A percentile compares a stretch with the other conserved stretches of the same genome.
Conservation (phyloP, 768 basidiomycete genomes). For the Tylopilus vinaceipallidus region DNA sequence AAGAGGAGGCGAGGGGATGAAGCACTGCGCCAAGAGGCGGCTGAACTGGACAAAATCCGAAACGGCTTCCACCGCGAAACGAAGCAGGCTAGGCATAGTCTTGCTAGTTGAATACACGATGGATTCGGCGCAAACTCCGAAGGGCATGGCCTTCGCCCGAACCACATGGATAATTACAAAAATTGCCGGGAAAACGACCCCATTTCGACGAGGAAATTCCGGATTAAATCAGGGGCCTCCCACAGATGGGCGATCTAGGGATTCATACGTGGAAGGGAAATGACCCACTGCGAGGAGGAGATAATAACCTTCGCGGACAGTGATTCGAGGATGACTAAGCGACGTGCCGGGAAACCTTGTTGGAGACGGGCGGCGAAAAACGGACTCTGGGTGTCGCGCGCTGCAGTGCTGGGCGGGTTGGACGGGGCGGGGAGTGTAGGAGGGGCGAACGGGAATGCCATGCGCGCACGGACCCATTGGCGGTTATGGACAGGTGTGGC, state of each 20-base stretch:
- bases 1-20: background rate
- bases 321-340: conserved; percentile 30
- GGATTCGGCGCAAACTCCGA: no score
- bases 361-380: background rate
- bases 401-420: background rate
- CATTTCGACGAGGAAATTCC: background rate
- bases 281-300: background rate
- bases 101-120: no score
- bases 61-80: background rate
- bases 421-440: background rate
- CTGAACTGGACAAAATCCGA: background rate
- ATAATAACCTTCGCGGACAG: conserved; percentile 27
- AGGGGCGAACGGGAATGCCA: background rate
- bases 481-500: conserved; percentile 33
- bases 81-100: no score
- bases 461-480: conserved; percentile 30
- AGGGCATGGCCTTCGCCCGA: no score
- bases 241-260: background rate
- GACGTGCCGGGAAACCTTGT: conserved; percentile 28
- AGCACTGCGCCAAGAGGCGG: background rate
- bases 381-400: background rate
- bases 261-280: background rate
- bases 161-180: no score
- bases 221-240: no score
- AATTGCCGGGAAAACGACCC: no score